Conservation (phyloP, 306 rosid genomes). For the Citrullus colocynthis region DNA sequence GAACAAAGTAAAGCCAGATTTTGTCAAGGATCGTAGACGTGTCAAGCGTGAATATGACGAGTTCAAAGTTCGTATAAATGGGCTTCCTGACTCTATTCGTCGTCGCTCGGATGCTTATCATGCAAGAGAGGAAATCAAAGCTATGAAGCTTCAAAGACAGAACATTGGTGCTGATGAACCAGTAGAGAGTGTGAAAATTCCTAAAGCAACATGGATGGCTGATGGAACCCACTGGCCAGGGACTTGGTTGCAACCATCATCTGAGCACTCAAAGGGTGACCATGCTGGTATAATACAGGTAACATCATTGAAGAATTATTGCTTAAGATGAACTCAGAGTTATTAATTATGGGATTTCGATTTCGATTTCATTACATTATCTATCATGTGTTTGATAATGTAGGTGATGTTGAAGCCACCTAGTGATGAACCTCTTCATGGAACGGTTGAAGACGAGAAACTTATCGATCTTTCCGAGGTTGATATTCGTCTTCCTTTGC, state of each 20-base stretch:
- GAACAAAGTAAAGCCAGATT: conserved; percentile 74
- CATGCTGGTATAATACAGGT: conserved; percentile 98
- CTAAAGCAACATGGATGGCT: conserved; percentile 99
- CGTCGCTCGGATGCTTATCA: conserved; percentile 94
- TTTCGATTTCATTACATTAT: no score
- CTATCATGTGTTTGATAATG: conserved; percentile 10
- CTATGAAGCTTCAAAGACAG: conserved; percentile 83
- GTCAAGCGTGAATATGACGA: conserved; percentile 96
- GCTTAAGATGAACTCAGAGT: not conserved
- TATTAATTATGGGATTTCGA: not conserved
- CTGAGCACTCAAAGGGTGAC: conserved; percentile 79
- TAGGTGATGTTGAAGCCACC: conserved; percentile 99
- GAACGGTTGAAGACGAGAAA: conserved; percentile 48
- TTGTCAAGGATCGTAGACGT: conserved; percentile 87
- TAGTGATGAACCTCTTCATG: conserved; percentile 77
- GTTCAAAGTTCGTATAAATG: conserved; percentile 84
- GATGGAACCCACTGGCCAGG: conserved; percentile 99
- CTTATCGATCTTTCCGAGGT: conserved; percentile 58
- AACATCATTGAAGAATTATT: conserved; percentile 3
- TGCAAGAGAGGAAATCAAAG: conserved; percentile 88
- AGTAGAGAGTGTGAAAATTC: conserved; percentile 51
- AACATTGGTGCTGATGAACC: conserved; percentile 60
- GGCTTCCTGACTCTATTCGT: conserved; percentile 87
- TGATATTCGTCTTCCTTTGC: conserved; percentile 88
- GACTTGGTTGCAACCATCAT: conserved; percentile 65